Conservation (phyloP, 208 protist genomes). For the Entamoeba nuttalli region DNA sequence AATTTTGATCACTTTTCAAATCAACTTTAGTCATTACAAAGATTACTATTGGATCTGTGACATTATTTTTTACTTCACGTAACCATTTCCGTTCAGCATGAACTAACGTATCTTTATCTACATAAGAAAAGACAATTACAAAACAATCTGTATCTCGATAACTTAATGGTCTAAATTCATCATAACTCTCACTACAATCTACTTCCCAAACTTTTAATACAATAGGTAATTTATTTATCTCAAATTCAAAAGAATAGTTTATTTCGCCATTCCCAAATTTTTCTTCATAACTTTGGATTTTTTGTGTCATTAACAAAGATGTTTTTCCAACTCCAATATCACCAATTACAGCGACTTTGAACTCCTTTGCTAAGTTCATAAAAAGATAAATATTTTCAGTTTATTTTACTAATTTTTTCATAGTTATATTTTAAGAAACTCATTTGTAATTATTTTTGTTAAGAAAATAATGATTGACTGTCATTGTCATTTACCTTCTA, state of each 20-base stretch:
- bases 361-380: background rate
- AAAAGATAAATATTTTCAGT: background rate
- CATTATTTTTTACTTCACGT: background rate
- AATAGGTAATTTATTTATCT: background rate
- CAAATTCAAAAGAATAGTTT: background rate
- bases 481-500: background rate
- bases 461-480: background rate
- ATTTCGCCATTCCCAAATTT: background rate
- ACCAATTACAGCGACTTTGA: background rate
- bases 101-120: background rate
- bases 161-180: background rate
- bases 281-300: background rate
- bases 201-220: background rate
- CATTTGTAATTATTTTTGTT: no score
- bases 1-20: background rate
- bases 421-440: background rate
- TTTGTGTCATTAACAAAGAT: background rate
- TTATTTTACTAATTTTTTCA: background rate
- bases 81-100: background rate
- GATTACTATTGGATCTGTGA: background rate
- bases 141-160: background rate
- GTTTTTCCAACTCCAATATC: background rate
- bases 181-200: background rate
- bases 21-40: background rate
- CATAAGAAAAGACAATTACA: background rate